Conservation (phyloP, 2,329 filamentous ascomycete species). For the Penicillium freii region DNA sequence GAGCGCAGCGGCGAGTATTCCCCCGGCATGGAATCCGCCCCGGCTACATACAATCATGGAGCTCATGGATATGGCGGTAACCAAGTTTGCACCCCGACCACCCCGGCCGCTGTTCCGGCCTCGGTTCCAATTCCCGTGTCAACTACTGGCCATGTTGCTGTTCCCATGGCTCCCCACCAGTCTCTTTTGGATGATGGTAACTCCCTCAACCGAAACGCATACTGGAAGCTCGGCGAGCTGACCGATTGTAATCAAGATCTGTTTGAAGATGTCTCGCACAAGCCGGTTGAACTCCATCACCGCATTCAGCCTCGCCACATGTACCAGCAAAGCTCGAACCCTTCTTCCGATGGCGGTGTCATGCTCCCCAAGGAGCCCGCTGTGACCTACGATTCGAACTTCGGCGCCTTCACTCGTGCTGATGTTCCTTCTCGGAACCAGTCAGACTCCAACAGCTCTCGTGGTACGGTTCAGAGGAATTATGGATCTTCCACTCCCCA, state of each 20-base stretch:
- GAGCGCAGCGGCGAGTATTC: background rate
- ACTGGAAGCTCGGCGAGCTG: background rate
- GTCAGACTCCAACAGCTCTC: background rate
- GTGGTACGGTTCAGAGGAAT: background rate
- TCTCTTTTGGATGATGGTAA: constrained; percentile 4
- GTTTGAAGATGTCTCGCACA: background rate
- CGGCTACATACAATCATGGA: background rate
- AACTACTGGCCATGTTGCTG: background rate
- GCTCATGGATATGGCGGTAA: background rate
- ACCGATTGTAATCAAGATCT: background rate
- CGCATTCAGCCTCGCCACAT: background rate
- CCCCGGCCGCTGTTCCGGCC: background rate
- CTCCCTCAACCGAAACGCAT: background rate
- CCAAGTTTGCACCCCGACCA: background rate
- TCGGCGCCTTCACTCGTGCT: background rate
- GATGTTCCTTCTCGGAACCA: background rate
- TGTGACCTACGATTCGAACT: background rate
- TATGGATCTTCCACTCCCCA: background rate
- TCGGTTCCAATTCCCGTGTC: background rate
- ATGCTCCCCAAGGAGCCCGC: constrained; percentile 17
- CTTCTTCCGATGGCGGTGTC: constrained; percentile 1
- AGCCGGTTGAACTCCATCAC: background rate
- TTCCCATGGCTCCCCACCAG: background rate
- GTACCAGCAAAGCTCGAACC: background rate
- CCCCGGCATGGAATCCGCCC: background rate